Conservation (phyloP, 805 yeast species). For the Schwanniomyces occidentalis region DNA sequence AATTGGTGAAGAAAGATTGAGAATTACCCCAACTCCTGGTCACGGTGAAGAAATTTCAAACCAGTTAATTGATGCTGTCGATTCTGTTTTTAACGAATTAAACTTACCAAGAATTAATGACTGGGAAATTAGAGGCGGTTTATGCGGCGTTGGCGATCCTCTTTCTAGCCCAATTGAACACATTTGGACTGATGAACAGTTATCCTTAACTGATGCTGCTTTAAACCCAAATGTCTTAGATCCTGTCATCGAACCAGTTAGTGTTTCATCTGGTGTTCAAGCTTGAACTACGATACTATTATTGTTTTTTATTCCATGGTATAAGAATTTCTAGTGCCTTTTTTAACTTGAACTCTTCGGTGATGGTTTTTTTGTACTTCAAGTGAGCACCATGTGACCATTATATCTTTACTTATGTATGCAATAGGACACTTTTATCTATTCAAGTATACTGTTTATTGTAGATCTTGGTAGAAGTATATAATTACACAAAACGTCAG, state of each 20-base stretch:
- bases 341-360: too few relatives aligned
- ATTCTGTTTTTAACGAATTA: conserved; percentile 74
- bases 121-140: conserved; percentile 84
- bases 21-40: conserved; percentile 99
- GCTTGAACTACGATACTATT: conserved; percentile 8
- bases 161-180: conserved; percentile 51
- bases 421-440: too few relatives aligned
- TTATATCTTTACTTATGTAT: too few relatives aligned
- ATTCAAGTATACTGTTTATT: too few relatives aligned
- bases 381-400: too few relatives aligned
- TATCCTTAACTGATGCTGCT: conserved; percentile 60
- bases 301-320: not conserved
- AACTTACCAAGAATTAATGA: conserved; percentile 71
- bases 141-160: conserved; percentile 80
- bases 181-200: conserved; percentile 86
- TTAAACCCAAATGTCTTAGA: conserved; percentile 67
- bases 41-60: conserved; percentile 78
- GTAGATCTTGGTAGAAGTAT: too few relatives aligned
- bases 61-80: conserved; percentile 74
- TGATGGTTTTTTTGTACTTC: too few relatives aligned
- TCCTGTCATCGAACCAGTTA: conserved; percentile 63
- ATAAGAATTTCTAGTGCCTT: not conserved
- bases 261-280: conserved; percentile 67
- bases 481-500: too few relatives aligned
- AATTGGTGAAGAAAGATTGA: conserved; percentile 90